Evolutionary conservation across 768 basidiomycete species (phyloP).

Genomic region (Tephrocybe sp.): DNA sequence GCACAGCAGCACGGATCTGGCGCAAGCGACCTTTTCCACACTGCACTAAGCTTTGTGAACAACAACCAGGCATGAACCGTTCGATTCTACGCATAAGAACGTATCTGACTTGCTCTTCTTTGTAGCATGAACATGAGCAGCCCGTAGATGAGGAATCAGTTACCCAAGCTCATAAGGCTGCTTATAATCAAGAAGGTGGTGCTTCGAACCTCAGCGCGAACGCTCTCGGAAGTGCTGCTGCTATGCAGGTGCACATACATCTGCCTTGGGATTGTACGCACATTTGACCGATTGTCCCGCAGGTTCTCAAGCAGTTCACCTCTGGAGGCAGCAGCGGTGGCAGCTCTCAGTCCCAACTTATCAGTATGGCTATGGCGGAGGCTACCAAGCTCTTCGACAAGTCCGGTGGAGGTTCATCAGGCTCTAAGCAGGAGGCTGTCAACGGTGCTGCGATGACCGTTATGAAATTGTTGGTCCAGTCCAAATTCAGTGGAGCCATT

Average conservation of each 20-base stretch:
- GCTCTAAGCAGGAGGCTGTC: slow-evolving; percentile 80
- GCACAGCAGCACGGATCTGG: slow-evolving; percentile 58
- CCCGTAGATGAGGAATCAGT: slow-evolving; percentile 70
- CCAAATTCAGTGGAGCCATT: slow-evolving; percentile 48
- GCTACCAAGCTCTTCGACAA: slow-evolving; percentile 73
- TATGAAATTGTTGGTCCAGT: slow-evolving; percentile 78
- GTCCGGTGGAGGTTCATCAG: slow-evolving; percentile 58
- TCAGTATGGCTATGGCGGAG: slow-evolving; percentile 86
- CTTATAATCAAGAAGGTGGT: slow-evolving; percentile 53
- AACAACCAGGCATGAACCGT: slow-evolving; percentile 43
- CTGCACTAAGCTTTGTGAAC: slow-evolving; percentile 50
- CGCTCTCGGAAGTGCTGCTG: slow-evolving; percentile 75
- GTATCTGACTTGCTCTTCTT: neutral
- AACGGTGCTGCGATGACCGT: slow-evolving; percentile 84
- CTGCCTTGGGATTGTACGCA: neutral
- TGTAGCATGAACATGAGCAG: slow-evolving; percentile 48
- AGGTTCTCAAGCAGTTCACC: slow-evolving; percentile 63
- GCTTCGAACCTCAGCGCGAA: slow-evolving; percentile 53
- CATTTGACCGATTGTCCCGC: neutral
- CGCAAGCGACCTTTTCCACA: slow-evolving; percentile 52
- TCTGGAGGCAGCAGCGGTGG: slow-evolving; percentile 40
- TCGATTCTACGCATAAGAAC: neutral
- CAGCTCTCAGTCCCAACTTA: slow-evolving; percentile 57
- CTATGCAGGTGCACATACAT: slow-evolving; percentile 51
- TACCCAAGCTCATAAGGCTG: slow-evolving; percentile 56